These are phyloP conservation scores for Albophoma yamanashiensis DNA, from an alignment of 2,329 filamentous ascomycete species.

Conservation along the genomic window DNA sequence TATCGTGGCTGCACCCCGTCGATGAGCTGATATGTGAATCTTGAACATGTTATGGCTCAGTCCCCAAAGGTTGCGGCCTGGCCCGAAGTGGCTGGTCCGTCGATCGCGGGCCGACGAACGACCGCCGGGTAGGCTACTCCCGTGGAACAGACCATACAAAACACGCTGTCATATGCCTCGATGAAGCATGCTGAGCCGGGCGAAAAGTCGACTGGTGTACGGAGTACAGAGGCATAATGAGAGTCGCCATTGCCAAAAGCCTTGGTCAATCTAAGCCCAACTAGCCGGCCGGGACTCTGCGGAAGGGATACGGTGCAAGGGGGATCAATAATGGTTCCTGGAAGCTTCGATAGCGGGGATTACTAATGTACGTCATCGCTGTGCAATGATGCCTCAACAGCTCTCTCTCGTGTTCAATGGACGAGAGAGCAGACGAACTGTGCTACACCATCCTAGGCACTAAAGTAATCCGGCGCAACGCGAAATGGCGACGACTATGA, in stretches of 20 bases:
- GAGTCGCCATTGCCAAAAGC: neutral
- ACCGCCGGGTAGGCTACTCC: neutral
- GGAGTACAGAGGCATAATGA: neutral
- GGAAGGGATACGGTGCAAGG: neutral
- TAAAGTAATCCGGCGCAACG: neutral
- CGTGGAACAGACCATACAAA: neutral
- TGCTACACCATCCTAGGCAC: neutral
- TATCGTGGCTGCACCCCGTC: neutral
- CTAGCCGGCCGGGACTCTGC: neutral
- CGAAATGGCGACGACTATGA: conserved; percentile 26
- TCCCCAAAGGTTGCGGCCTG: neutral
- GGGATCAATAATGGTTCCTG: neutral
- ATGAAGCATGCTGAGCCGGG: neutral
- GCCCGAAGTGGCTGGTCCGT: neutral
- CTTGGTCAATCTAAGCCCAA: neutral
- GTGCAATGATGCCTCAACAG: neutral
- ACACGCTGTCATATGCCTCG: neutral
- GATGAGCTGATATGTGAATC: neutral
- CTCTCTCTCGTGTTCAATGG: neutral
- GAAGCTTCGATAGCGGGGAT: neutral
- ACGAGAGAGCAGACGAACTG: neutral
- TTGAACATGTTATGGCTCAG: neutral
- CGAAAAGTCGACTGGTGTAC: neutral
- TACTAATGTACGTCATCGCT: neutral
- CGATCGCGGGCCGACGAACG: neutral